These are phyloP conservation scores for Colletotrichum shisoi DNA, from an alignment of 2,329 filamentous ascomycete genomes.

Conservation along the genomic window DNA sequence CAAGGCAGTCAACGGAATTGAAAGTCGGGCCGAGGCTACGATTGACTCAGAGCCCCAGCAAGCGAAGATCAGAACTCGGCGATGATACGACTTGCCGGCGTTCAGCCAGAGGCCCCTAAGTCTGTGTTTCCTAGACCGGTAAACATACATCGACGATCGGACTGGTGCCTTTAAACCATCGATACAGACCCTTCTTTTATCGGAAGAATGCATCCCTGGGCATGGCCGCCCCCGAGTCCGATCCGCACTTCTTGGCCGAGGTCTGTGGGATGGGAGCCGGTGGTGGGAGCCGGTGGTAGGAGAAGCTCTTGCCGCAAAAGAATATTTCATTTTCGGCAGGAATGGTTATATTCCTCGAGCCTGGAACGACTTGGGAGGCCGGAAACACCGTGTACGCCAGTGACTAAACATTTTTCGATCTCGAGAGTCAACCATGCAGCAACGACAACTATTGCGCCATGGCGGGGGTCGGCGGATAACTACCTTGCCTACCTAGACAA, in stretches of 20 bases:
- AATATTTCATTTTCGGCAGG: background rate
- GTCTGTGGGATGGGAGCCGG: background rate
- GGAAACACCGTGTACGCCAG: background rate
- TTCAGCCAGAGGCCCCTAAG: background rate
- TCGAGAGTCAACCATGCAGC: background rate
- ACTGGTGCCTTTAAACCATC: background rate
- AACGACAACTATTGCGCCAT: background rate
- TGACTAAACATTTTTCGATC: background rate
- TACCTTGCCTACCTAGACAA: background rate
- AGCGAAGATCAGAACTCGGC: background rate
- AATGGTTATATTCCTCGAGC: background rate
- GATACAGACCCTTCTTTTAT: background rate
- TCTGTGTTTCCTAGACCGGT: background rate
- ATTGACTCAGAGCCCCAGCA: background rate
- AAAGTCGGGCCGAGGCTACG: background rate
- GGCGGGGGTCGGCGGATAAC: background rate
- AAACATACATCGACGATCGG: background rate
- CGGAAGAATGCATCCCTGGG: background rate
- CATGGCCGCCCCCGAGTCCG: background rate
- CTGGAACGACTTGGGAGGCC: background rate
- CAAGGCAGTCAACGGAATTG: background rate
- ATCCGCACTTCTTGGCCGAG: background rate
- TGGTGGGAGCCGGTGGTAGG: background rate
- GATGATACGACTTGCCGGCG: background rate
- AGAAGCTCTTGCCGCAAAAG: background rate